These are phyloP conservation scores for Auxenochlorella pyrenoidosa DNA, from an alignment of 139 green algal genomes.

Conservation along the genomic window DNA sequence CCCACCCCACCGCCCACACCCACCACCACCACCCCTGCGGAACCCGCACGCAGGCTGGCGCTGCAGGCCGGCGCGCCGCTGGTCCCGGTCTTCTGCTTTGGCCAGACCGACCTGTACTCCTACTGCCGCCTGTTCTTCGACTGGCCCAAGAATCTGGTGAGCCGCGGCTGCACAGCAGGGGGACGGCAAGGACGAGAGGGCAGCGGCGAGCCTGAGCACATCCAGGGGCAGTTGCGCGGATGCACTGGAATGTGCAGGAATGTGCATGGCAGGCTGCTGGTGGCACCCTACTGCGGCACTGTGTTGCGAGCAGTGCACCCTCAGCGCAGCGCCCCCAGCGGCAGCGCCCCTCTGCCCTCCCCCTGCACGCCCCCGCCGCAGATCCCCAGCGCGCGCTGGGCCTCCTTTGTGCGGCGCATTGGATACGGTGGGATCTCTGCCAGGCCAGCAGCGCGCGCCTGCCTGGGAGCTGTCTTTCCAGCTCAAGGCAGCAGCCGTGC, in stretches of 20 bases:
- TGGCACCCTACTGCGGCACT: neutral
- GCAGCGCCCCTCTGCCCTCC: neutral
- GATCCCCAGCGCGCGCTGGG: conserved; percentile 7
- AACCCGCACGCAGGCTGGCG: conserved; percentile 55
- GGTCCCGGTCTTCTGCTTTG: conserved; percentile 90
- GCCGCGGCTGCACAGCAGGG: neutral
- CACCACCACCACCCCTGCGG: no score
- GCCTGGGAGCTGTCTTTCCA: no score
- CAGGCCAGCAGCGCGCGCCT: no score
- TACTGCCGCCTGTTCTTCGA: conserved; percentile 52
- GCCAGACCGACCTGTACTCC: conserved; percentile 80
- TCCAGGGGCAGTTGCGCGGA: no score
- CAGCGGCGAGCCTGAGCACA: no score
- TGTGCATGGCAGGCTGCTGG: no score
- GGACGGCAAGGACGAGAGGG: no score
- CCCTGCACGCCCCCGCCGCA: neutral
- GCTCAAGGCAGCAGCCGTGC: no score
- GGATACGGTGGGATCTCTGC: conserved; percentile 38
- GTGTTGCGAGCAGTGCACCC: neutral
- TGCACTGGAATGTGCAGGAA: neutral
- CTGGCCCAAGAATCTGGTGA: conserved; percentile 24
- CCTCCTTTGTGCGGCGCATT: conserved; percentile 29
- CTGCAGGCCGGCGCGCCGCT: conserved; percentile 72
- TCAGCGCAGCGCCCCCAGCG: no score
- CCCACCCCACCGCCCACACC: neutral